phyloP scores from a whole-genome alignment of 2,329 filamentous ascomycete species.

The Hypoxylon sp. region DNA sequence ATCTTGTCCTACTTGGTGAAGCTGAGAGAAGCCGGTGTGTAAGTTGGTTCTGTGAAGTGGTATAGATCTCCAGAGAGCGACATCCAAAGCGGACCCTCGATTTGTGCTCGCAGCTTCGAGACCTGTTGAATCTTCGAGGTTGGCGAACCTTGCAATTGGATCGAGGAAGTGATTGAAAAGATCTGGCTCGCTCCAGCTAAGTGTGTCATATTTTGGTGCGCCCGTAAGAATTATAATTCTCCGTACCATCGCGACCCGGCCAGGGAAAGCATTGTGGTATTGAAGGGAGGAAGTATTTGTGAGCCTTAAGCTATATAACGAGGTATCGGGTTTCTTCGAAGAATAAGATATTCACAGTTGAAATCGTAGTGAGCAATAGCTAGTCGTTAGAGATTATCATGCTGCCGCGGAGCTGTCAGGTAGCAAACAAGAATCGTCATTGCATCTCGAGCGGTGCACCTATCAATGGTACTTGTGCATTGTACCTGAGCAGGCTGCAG shows the following conservation, averaged over 20 bases:
- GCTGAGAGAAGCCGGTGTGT: constrained; percentile 62
- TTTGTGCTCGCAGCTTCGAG: constrained; percentile 20
- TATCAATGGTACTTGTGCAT: too few relatives aligned
- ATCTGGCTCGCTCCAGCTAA: constrained; percentile 39
- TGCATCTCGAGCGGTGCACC: too few relatives aligned
- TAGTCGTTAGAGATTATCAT: not conserved
- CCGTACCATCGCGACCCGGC: constrained; percentile 36
- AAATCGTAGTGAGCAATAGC: not conserved
- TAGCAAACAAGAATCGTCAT: too few relatives aligned
- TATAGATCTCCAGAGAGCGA: constrained; percentile 63
- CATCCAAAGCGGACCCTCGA: constrained; percentile 37
- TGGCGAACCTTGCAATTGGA: constrained; percentile 46
- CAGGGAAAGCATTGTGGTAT: constrained; percentile 13
- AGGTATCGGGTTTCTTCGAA: not conserved
- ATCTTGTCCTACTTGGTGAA: constrained; percentile 48
- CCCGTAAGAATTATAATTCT: constrained; percentile 42
- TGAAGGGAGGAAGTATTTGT: not conserved
- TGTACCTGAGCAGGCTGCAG: too few relatives aligned
- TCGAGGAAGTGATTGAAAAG: constrained; percentile 58
- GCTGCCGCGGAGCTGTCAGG: not conserved
- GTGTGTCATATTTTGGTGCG: constrained; percentile 38
- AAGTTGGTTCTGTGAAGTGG: constrained; percentile 56
- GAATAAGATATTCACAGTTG: not conserved
- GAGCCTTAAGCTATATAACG: constrained; percentile 5
- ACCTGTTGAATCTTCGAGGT: constrained; percentile 9